A percentile compares a stretch with the other conserved stretches of the same genome.
These are phyloP conservation scores for Fusarium longipes DNA, from an alignment of 2,329 filamentous ascomycete genomes.

Conservation along the genomic window DNA sequence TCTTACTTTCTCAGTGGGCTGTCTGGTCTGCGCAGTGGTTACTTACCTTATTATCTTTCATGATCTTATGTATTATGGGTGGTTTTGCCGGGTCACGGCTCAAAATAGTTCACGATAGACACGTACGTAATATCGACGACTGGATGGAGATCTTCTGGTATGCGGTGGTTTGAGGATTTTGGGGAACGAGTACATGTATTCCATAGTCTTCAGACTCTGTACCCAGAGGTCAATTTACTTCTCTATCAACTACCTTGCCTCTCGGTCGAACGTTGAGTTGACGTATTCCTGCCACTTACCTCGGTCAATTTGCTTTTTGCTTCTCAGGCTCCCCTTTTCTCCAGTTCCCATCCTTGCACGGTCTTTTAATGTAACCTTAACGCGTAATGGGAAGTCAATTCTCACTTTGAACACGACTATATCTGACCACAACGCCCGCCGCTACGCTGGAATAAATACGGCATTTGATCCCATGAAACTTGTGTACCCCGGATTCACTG, in stretches of 20 bases:
- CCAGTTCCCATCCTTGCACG: neutral
- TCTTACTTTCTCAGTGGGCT: constrained; percentile 29
- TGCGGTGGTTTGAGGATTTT: neutral
- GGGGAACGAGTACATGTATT: constrained; percentile 12
- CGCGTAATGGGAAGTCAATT: neutral
- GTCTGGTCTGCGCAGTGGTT: constrained; percentile 21
- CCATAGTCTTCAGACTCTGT: constrained; percentile 27
- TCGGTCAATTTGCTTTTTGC: neutral
- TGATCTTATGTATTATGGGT: constrained; percentile 36
- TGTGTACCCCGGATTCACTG: constrained; percentile 9
- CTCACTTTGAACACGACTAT: neutral
- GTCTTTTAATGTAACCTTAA: neutral
- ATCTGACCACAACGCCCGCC: neutral
- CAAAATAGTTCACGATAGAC: constrained; percentile 34
- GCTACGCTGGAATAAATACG: neutral
- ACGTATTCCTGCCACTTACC: no score
- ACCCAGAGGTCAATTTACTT: constrained; percentile 10
- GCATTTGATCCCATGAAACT: neutral
- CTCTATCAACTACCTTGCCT: neutral
- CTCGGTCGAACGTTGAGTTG: no score
- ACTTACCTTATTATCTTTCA: constrained; percentile 19
- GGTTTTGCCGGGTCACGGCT: constrained; percentile 6
- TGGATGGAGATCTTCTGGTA: constrained; percentile 24
- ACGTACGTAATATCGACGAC: constrained; percentile 35
- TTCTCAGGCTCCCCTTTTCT: neutral